Percentiles rank a stretch among this genome's conserved stretches.
Evolutionary conservation across 2,329 filamentous ascomycete species (phyloP).

Genomic region (Beauveria sp.): DNA sequence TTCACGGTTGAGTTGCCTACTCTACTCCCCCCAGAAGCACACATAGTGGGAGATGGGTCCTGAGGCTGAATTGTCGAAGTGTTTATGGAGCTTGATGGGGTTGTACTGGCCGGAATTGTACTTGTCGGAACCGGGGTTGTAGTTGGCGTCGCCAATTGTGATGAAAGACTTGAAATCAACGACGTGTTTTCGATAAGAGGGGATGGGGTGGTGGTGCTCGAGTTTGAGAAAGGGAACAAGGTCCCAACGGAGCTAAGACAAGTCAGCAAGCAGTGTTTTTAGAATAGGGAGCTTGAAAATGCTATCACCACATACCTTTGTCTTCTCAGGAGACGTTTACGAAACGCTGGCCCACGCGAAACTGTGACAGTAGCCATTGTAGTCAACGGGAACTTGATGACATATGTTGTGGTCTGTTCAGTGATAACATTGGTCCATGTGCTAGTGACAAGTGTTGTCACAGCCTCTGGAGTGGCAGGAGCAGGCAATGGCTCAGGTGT

Average conservation of each 20-base stretch:
- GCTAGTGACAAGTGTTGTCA: conserved; percentile 24
- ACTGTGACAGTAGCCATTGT: conserved; percentile 28
- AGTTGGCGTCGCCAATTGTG: conserved; percentile 15
- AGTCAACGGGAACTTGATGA: conserved; percentile 30
- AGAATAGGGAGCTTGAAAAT: background rate
- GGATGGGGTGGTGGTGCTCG: conserved; percentile 17
- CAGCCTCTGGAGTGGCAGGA: conserved; percentile 22
- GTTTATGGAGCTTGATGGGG: background rate
- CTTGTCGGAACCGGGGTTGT: background rate
- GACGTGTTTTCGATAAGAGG: conserved; percentile 17
- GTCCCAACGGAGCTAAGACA: conserved; percentile 14
- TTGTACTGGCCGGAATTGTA: background rate
- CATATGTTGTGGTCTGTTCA: conserved; percentile 33
- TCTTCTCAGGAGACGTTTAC: conserved; percentile 21
- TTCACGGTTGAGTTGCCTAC: conserved; percentile 31
- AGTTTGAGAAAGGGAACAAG: conserved; percentile 23
- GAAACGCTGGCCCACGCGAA: conserved; percentile 11
- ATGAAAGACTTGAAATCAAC: conserved; percentile 21
- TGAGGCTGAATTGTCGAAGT: background rate
- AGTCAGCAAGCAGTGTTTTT: conserved; percentile 9
- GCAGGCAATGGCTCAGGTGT: conserved; percentile 16
- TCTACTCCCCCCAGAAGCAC: conserved; percentile 20
- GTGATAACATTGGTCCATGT: conserved; percentile 33
- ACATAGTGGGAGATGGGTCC: conserved; percentile 14
- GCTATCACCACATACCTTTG: conserved; percentile 20